Evolutionary conservation across 345 rosid species (phyloP).

Genomic region (Conringia planisiliqua): DNA sequence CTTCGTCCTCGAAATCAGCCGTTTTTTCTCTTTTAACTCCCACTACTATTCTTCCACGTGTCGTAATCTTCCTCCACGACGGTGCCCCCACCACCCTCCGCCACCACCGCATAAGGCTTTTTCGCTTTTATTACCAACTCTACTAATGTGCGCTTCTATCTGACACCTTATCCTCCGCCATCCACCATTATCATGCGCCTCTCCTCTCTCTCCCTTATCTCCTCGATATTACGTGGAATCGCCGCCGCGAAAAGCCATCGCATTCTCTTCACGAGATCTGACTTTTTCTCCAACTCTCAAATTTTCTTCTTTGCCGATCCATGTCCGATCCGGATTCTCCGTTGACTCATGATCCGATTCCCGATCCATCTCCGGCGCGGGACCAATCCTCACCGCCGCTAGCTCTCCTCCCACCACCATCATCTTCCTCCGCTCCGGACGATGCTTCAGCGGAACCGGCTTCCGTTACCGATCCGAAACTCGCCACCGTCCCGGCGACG

Average conservation of each 20-base stretch:
- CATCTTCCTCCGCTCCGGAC: conserved; percentile 17
- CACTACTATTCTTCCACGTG: conserved; percentile 36
- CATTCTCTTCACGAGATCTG: conserved; percentile 15
- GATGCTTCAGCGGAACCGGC: conserved; percentile 14
- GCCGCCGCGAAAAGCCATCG: conserved; percentile 34
- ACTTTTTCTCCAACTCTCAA: not conserved
- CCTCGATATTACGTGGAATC: conserved; percentile 20
- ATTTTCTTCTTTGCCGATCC: not conserved
- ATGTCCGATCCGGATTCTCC: conserved; percentile 47
- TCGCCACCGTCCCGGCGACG: conserved; percentile 16
- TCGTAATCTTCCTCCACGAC: conserved; percentile 26
- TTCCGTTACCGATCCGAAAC: conserved; percentile 12
- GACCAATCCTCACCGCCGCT: conserved; percentile 22
- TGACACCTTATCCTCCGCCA: conserved; percentile 33
- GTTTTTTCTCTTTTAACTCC: conserved; percentile 42
- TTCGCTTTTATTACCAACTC: not conserved
- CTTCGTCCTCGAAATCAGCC: conserved; percentile 51
- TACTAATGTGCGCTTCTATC: conserved; percentile 26
- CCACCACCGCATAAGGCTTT: conserved; percentile 17
- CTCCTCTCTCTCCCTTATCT: conserved; percentile 35
- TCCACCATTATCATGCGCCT: conserved; percentile 25
- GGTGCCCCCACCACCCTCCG: conserved; percentile 35
- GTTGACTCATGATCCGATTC: conserved; percentile 20
- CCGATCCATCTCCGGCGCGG: conserved; percentile 23
- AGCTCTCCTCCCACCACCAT: conserved; percentile 29